phyloP scores from a whole-genome alignment of 106 monocot genomes.

The Hemerocallis citrina region DNA sequence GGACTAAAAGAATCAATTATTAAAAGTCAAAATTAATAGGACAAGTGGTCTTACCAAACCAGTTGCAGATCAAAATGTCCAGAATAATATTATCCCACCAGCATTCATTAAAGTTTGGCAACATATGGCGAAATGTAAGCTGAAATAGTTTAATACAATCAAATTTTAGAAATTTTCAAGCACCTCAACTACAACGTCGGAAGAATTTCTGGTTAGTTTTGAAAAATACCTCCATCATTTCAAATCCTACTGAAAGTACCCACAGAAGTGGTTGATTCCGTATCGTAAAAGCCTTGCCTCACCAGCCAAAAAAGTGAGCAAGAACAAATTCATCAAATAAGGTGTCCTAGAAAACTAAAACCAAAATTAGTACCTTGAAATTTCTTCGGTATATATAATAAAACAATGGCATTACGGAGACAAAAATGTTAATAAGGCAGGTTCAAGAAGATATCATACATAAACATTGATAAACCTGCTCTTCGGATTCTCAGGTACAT shows the following conservation, averaged over 20 bases:
- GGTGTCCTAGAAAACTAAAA: conserved; percentile 78
- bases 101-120: conserved; percentile 96
- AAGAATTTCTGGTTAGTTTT: not conserved
- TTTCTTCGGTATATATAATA: not conserved
- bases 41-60: conserved; percentile 66
- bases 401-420: not conserved
- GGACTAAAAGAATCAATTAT: too few relatives aligned
- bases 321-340: conserved; percentile 97
- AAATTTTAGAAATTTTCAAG: not conserved
- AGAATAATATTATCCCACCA: conserved; percentile 99
- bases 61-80: conserved; percentile 87
- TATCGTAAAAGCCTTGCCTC: conserved; percentile 98
- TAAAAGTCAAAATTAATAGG: not conserved
- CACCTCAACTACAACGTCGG: not conserved
- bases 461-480: conserved; percentile 97
- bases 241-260: conserved; percentile 95
- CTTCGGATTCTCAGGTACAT: conserved; percentile 92
- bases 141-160: conserved; percentile 27
- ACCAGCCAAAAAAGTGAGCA: conserved; percentile 98
- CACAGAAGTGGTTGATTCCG: conserved; percentile 91
- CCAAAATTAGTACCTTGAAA: conserved; percentile 37
- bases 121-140: conserved; percentile 95
- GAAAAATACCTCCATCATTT: conserved; percentile 77
- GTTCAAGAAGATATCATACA: conserved; percentile 69
- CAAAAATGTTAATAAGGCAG: conserved; percentile 13